Evolutionary conservation across 768 basidiomycete species (phyloP), one percentile per base, ranked within the genome.

Genomic region (Hebeloma cylindrosporum): DNA sequence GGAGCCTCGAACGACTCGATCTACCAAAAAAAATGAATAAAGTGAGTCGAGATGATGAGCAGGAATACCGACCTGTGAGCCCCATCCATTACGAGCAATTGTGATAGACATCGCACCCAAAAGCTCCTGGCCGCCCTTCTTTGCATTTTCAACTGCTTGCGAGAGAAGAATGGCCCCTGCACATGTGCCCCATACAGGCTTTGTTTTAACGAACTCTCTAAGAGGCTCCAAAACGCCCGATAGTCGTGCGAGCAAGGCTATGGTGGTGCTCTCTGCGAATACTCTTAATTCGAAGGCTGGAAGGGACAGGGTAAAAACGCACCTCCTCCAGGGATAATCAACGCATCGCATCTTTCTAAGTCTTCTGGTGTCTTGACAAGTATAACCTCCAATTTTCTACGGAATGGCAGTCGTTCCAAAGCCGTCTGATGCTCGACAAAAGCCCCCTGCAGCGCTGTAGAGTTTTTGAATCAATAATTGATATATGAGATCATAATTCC

Each of bases 271-370:
- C 68, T 98, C 95, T 88, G 53, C 1, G 6, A 30, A 25, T 33
- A 44, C 27, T 40, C 28, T 43, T 31, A 35, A 27, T 22, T 23
- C 29, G 16, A 29, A 13, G 10, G 17, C 10, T 36, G 17, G 33
- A 13, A 37, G 29, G 16, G 34, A 45, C 27, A 33, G 25, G 23
- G 22, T 35, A 43, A 16, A 23, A 7, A 61, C 73, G 41, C 42
- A 80, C 87, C 87, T 69, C 95, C 95, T 5, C 94, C 95, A 8
- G 95, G 95, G 50, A 98, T 91, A 49, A 98, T 83, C 37, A 98
- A 72, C 1, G 86, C 94, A 54, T 89, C 80, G 61, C 93, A 95
- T 41, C 59, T 64, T 39, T 67, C 66, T 22, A 97, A 77, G 47
- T 96, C 92, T n/a, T 79, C 78, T 2, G 75, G 67, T 2, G 81